Base-by-base conservation (phyloP, 148 eudicot species). In the Fagopyrum homotropicum region DNA sequence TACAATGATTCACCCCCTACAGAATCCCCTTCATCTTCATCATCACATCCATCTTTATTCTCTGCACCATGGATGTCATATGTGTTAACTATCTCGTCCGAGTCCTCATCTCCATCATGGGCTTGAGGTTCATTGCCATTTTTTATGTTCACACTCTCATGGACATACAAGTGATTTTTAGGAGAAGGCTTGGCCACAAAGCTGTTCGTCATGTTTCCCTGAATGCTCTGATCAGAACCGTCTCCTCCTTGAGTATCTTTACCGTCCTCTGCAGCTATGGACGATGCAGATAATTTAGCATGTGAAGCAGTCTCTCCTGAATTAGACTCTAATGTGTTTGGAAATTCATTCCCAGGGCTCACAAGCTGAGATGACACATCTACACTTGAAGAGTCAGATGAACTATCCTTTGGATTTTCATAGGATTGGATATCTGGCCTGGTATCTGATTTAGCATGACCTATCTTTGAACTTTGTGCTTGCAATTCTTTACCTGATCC, bases 291-390 rank as follows among this genome's bases (percentile, higher is more conserved):
- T 77, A 76, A 72, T 48, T 57, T 57, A 72, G 78, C 57, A 54
- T 68, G 75, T 76, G 72, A 54, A 75, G 48, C 66, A 75, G 57
- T 82, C 66, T 70, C 75, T 69, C 73, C 76, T 35, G 86, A 57
- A 72, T 81, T 73, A 77, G 79, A 78, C n/a, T 76, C 76, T 43
- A 81, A 74, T 60, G 76, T 70, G 66, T 76, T 73, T 71, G 73
- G 64, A 57, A 61, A 80, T 54, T 44, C 72, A 79, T 83, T 82
- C 72, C 57, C 76, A 54, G 63, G 73, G 64, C 77, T 79, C 78
- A 7, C 71, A 63, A 22, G 30, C 22, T 60, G 71, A 45, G 71
- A 61, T n/a, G 77, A n/a, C 19, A 29, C 29, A 60, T 50, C 45
- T 43, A 43, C 69, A 73, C 30, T 55, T 15, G 75, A 40, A 1